Evolutionary conservation across 805 yeast genomes (phyloP).

Genomic region (Tetrapisispora arboricola): DNA sequence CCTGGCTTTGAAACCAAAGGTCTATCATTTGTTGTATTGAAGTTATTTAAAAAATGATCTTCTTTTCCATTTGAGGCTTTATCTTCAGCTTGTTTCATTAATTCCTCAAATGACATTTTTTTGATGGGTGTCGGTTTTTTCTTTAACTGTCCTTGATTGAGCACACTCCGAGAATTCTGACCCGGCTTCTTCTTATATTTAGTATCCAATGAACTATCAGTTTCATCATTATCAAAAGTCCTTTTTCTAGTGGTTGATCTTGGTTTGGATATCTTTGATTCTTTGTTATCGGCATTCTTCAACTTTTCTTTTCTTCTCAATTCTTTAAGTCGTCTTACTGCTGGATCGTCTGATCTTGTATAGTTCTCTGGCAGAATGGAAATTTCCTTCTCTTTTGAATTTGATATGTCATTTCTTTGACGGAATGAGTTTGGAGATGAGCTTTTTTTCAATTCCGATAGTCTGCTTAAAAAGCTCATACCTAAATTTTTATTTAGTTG

Average conservation of each 20-base stretch:
- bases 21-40: slow-evolving; percentile 4
- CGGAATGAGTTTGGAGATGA: slow-evolving; percentile 1
- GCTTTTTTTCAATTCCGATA: slow-evolving; percentile 20
- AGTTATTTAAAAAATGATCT: slow-evolving; percentile 6
- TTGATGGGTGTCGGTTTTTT: slow-evolving; percentile 24
- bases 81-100: slow-evolving; percentile 47
- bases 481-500: too few relatives aligned
- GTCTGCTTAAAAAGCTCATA: slow-evolving; percentile 28
- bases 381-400: slow-evolving; percentile 4
- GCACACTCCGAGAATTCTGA: neutral
- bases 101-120: slow-evolving; percentile 43
- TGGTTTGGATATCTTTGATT: slow-evolving; percentile 14
- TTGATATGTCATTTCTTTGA: neutral
- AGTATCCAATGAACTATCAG: slow-evolving; percentile 10
- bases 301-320: slow-evolving; percentile 49
- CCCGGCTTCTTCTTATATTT: slow-evolving; percentile 17
- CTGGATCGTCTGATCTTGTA: slow-evolving; percentile 46
- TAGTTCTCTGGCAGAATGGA: slow-evolving; percentile 23
- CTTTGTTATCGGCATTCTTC: slow-evolving; percentile 28
- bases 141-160: slow-evolving; percentile 1
- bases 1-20: slow-evolving; percentile 1
- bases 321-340: slow-evolving; percentile 59
- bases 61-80: slow-evolving; percentile 17
- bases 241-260: neutral
- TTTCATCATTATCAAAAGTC: slow-evolving; percentile 6